Conservation (phyloP, 169 alveolate species). For the Plasmodium inui region DNA sequence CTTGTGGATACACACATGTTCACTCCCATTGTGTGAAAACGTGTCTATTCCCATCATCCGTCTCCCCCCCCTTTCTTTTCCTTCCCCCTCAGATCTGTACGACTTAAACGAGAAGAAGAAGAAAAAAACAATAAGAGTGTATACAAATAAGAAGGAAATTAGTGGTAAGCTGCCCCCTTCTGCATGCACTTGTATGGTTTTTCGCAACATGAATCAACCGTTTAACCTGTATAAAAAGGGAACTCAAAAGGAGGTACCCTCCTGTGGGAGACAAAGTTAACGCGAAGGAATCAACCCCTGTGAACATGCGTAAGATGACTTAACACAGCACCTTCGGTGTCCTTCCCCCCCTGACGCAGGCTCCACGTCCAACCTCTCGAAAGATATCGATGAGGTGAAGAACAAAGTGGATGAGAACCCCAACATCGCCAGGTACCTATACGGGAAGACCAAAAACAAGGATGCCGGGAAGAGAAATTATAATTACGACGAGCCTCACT, state of each 20-base stretch:
- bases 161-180: conserved; percentile 22
- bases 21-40: neutral
- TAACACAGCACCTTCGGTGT: neutral
- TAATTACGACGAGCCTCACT: conserved; percentile 42
- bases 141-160: conserved; percentile 13
- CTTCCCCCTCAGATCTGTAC: conserved; percentile 5
- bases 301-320: neutral
- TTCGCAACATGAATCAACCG: neutral
- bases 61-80: neutral
- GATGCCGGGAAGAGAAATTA: neutral
- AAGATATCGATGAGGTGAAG: neutral
- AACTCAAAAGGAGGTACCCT: neutral
- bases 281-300: neutral
- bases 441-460: conserved; percentile 4
- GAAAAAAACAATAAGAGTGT: conserved; percentile 36
- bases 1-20: neutral
- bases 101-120: conserved; percentile 1
- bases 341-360: neutral
- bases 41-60: neutral
- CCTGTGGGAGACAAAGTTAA: neutral
- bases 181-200: neutral
- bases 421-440: conserved; percentile 55
- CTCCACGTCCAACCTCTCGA: neutral
- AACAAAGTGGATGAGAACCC: neutral
- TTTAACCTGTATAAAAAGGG: neutral